Conservation (phyloP, 1,139 yeast genomes). For the Komagataea norvegica region DNA sequence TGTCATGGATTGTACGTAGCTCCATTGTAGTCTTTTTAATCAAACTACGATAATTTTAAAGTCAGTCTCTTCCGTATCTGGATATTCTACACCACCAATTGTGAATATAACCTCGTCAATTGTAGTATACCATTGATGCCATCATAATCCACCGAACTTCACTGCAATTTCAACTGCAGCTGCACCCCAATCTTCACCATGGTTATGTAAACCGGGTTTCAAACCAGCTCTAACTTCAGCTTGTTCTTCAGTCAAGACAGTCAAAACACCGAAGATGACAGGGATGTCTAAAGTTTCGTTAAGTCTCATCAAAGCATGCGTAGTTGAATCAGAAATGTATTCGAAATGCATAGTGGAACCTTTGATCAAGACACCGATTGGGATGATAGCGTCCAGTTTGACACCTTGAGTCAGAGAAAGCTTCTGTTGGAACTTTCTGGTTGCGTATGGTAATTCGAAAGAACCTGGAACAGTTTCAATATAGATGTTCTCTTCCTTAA, state of each 20-base stretch:
- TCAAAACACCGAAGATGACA: constrained; percentile 86
- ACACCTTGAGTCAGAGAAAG: constrained; percentile 37
- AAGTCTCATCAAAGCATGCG: constrained; percentile 79
- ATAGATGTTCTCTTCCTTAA: constrained; percentile 66
- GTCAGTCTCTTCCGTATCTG: too few relatives aligned
- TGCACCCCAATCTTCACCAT: constrained; percentile 98
- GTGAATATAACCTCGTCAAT: too few relatives aligned
- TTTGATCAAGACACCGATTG: constrained; percentile 91
- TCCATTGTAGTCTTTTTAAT: too few relatives aligned
- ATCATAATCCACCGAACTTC: constrained; percentile 33
- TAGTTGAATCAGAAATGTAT: constrained; percentile 87
- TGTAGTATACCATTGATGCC: not conserved
- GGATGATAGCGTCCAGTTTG: constrained; percentile 79
- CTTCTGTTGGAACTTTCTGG: constrained; percentile 47
- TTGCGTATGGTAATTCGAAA: constrained; percentile 85
- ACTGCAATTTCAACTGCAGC: constrained; percentile 97
- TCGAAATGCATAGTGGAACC: constrained; percentile 98
- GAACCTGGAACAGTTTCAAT: constrained; percentile 92
- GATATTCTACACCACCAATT: too few relatives aligned
- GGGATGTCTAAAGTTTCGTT: constrained; percentile 72
- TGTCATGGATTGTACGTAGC: too few relatives aligned
- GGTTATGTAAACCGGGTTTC: constrained; percentile 80
- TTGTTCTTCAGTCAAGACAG: constrained; percentile 91
- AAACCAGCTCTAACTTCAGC: constrained; percentile 94
- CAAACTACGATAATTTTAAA: too few relatives aligned